Base-by-base conservation (phyloP, 164 flowering plant genomes). In the Akebia trifoliata region DNA sequence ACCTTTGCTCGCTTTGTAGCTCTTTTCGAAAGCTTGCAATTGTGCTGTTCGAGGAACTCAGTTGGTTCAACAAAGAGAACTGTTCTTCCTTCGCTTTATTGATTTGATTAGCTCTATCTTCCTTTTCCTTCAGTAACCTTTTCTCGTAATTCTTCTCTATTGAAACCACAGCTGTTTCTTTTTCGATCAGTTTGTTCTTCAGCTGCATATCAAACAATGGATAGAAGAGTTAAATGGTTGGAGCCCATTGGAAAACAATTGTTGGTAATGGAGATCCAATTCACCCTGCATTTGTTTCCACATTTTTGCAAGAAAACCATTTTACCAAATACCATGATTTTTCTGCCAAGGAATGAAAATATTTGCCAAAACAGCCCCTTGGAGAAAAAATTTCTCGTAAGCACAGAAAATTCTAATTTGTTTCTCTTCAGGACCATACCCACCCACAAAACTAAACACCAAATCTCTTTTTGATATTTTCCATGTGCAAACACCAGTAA, bases 1-100 rank as follows among this genome's bases (percentile, higher is more conserved):
- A 47, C 57, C 50, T 71, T 71, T 80, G 85, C 76, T 87, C 86
- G 30, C 66, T 69, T 63, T 74, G 73, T 43, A 93, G 69, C 66
- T 90, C 90, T 47, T 65, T 63, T 31, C 76, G 85, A 28, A 86
- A 60, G 47, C 71, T 64, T 34, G 66, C 18, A 40, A 86, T 64
- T n/a, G 80, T 78, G 52, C 50, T 52, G 43, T 74, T 72, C 44
- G 79, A 78, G 29, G 78, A 57, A 35, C 60, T 56, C 24, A 79
- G 43, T 60, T 75, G 70, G 50, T 54, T 62, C 17, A 68, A 44
- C 49, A 81, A 57, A 65, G 76, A 69, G 47, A 49, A 63, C 45
- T 62, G 61, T 6, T 71, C 83, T 55, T 75, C 80, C 54, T 61
- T 73, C 11, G 68, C 75, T 48, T 72, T 62, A 28, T 57, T 63